Evolutionary conservation across 2,329 filamentous ascomycete species (phyloP), one percentile per base, ranked within the genome.

Genomic region (Scortechinia acanthostroma): DNA sequence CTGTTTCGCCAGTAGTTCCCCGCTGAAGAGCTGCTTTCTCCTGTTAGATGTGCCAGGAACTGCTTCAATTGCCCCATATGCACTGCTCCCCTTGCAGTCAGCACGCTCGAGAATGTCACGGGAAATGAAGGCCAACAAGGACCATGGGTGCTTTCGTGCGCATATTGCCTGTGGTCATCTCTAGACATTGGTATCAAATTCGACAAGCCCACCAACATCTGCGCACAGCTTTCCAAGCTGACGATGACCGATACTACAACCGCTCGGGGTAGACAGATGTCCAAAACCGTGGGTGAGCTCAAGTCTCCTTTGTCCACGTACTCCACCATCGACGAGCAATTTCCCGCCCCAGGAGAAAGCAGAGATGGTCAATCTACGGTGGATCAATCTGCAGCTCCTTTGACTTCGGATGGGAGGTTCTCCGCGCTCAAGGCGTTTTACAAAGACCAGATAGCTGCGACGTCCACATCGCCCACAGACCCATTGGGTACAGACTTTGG

Each of bases 31-130:
- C n/a, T n/a, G n/a, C n/a, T n/a, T n/a, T n/a, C 22, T 50, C 50
- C 19, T 40, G 20, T 6, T 43, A 91, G 90, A 59, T 96, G 93
- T 61, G 91, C 89, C 16, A 77, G 93, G 52, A 96, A 91, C 60
- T 98, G 93, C 65, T 97, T 93, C 69, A 88, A 94, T 59, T 98
- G 93, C 55, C 93, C 93, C 0, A 72, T 91, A 51, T 98, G 93
- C 62, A 82, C 88, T 21, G 82, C 89, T 0, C 86, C 89, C 13
- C 74, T 97, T 33, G 75, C 82, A 17, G 82, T 93, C 44, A 86
- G 81, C 45, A 80, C 82, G 17, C 66, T 91, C 48, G 85, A 90
- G 45, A 68, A 74, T 25, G 59, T 71, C 2, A 59, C 70, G 21
- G 71, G 74, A 62, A 58, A 50, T 51, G 47, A 57, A n/a, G 52